Base-by-base conservation (phyloP, 2,329 filamentous ascomycete species). In the Coniella lustricola region DNA sequence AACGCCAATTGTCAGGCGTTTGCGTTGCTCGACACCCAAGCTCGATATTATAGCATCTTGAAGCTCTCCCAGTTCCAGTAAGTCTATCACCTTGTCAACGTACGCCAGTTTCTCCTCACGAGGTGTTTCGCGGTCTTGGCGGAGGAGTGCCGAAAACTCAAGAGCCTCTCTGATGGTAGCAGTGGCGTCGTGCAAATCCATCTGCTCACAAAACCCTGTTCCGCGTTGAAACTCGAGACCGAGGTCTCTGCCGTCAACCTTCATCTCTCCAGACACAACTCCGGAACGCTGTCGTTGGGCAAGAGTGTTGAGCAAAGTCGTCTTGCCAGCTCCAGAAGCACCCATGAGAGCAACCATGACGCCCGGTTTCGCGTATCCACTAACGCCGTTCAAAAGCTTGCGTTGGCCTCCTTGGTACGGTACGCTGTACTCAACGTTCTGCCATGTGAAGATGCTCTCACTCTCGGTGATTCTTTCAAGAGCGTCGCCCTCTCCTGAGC, bases 261-360 rank as follows among this genome's bases (percentile, higher is more conserved):
- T 44, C 51, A 54, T 54, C 5, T 54, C 51, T 12, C 86, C 85
- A 8, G 72, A 74, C 29, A 89, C 81, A 18, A 87, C 78, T 61
- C 85, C 85, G 10, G 56, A 50, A 21, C 55, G 22, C 61, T 89
- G 83, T 3, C 87, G 78, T 59, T 90, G 85, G 0, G 86, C 82
- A 1, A 79, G 62, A 0, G 85, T 88, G 63, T 93, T 90, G 16
- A 94, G 72, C 0, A 94, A 69, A 0, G 88, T 93, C 0, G 87
- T 90, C 67, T 94, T 94, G 12, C 88, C 89, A 8, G 89, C 88
- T 37, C 86, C 87, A 3, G 81, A 87, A 2, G 85, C 85, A 46
- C 89, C 89, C 73, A 93, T 87, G 1, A 94, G 70, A 0, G 88
- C 88, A 37, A 88, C 81, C 77, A 94, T 82, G 16, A 85, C 67